phyloP scores from a whole-genome alignment of 495 filamentous ascomycete species.

The Penicillium longicatenatum region DNA sequence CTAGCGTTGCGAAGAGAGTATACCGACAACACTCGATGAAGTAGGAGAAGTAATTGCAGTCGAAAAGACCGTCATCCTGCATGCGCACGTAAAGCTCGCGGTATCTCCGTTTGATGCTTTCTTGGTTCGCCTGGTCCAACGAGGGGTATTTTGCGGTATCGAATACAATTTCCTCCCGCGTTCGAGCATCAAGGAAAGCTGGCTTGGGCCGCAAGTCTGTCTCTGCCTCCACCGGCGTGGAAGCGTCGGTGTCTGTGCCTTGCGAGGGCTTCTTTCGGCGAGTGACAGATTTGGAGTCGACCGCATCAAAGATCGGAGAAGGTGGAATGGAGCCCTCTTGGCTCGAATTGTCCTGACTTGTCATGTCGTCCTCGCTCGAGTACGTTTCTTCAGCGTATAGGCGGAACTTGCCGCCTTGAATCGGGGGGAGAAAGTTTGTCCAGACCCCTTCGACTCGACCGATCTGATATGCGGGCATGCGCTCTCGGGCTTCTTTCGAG shows the following conservation, averaged over 20 bases:
- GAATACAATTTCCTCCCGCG: slow-evolving; percentile 70
- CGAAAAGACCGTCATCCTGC: slow-evolving; percentile 71
- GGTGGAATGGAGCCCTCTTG: slow-evolving; percentile 40
- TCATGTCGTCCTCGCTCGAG: slow-evolving; percentile 37
- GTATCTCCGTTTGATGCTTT: slow-evolving; percentile 78
- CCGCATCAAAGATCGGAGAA: slow-evolving; percentile 67
- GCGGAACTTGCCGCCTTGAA: slow-evolving; percentile 88
- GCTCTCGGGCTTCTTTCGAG: slow-evolving; percentile 71
- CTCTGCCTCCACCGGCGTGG: slow-evolving; percentile 28
- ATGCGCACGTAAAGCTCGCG: slow-evolving; percentile 71
- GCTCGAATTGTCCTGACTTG: slow-evolving; percentile 35
- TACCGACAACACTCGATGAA: slow-evolving; percentile 77
- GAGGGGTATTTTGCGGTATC: slow-evolving; percentile 84
- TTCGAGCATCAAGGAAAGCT: slow-evolving; percentile 73
- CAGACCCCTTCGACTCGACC: slow-evolving; percentile 80
- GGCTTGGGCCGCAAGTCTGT: slow-evolving; percentile 40
- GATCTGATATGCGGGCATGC: slow-evolving; percentile 83
- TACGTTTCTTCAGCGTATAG: slow-evolving; percentile 44
- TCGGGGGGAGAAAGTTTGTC: slow-evolving; percentile 87
- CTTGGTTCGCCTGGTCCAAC: slow-evolving; percentile 73
- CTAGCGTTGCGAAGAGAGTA: slow-evolving; percentile 62
- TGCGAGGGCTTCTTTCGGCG: slow-evolving; percentile 33
- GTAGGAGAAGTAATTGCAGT: slow-evolving; percentile 87
- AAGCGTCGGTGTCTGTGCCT: slow-evolving; percentile 40
- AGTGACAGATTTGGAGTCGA: slow-evolving; percentile 38